Base-by-base conservation (phyloP, 768 basidiomycete species). In the Naganishia friedmannii region DNA sequence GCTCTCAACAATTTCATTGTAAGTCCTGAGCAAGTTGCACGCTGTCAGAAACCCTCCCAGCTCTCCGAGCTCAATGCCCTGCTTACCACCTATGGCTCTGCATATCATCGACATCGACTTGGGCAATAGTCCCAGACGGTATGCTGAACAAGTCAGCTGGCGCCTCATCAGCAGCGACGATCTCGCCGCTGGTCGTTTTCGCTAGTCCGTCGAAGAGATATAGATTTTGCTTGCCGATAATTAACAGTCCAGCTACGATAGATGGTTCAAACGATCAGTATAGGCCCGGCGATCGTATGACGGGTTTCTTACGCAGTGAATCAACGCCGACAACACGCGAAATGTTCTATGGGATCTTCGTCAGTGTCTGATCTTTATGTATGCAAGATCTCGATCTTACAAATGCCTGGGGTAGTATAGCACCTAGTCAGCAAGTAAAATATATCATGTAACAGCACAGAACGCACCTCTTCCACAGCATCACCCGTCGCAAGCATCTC, bases 161-260 rank as follows among this genome's bases (percentile, higher is more conserved):
- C 0, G 92, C 92, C 75, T 94, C 91, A 58, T 86, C 86, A 2
- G 90, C 92, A 74, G 93, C 91, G 53, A 96, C 89, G 32, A 96
- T 87, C 77, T 93, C 92, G 0, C 92, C 92, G 34, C 88, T 87
- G n/a, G 89, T 87, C 67, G 87, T 88, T 78, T 93, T 90, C 6
- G 93, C 89, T 15, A 96, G 83, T 0, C 92, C 92, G 73, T 97
- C 93, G 19, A 95, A 81, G 84, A 96, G 90, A 74, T 96, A 97
- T 7, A 96, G 79, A 75, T 93, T 90, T 1, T 87, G 88, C 54
- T 85, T 86, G 15, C 93, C 94, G 19, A 93, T 86, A 60, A 97
- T 93, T 29, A 97, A 83, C 9, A 96, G 84, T 0, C 94, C 93
- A 68, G 93, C 92, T 90, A 74, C 45, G 53, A 48, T 15, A 28